Conservation (phyloP, 2,329 filamentous ascomycete species). For the Mycosphaerelloides madeirae region DNA sequence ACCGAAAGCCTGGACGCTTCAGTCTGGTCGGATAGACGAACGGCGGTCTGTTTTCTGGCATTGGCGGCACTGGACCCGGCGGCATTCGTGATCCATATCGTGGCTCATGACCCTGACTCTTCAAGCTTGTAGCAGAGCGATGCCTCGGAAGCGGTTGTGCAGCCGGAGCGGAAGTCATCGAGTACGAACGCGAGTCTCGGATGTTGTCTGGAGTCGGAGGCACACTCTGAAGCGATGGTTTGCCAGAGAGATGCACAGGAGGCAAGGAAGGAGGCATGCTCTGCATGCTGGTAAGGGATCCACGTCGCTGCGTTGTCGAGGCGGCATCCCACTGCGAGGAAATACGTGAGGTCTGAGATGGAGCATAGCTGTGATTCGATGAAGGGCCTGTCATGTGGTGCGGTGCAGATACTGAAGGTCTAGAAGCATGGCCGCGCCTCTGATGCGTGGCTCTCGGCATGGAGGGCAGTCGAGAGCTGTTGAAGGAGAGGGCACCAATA, state of each 20-base stretch:
- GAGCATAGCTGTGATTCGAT: conserved; percentile 32
- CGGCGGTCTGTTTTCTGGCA: conserved; percentile 35
- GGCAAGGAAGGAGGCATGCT: conserved; percentile 40
- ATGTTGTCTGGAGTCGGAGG: conserved; percentile 21
- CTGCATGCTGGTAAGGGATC: conserved; percentile 39
- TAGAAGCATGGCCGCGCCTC: conserved; percentile 32
- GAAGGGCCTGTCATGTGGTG: conserved; percentile 26
- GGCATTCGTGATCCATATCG: conserved; percentile 26
- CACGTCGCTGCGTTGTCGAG: conserved; percentile 34
- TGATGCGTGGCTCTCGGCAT: conserved; percentile 35
- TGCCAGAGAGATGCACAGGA: conserved; percentile 16
- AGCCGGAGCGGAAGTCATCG: conserved; percentile 37
- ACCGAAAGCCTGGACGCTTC: conserved; percentile 39
- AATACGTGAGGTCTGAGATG: conserved; percentile 40
- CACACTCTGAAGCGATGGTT: conserved; percentile 18
- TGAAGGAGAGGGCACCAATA: conserved; percentile 38
- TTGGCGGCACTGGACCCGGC: conserved; percentile 29
- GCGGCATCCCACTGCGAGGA: conserved; percentile 38
- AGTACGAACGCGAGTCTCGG: conserved; percentile 41
- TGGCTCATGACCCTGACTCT: conserved; percentile 36
- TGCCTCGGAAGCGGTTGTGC: conserved; percentile 37
- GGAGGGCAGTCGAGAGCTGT: conserved; percentile 35
- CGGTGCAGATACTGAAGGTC: conserved; percentile 34
- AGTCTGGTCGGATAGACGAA: conserved; percentile 41
- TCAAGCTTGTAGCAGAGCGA: conserved; percentile 43